Evolutionary conservation across 2,329 filamentous ascomycete species (phyloP).

Genomic region (Aspergillus sclerotialis): DNA sequence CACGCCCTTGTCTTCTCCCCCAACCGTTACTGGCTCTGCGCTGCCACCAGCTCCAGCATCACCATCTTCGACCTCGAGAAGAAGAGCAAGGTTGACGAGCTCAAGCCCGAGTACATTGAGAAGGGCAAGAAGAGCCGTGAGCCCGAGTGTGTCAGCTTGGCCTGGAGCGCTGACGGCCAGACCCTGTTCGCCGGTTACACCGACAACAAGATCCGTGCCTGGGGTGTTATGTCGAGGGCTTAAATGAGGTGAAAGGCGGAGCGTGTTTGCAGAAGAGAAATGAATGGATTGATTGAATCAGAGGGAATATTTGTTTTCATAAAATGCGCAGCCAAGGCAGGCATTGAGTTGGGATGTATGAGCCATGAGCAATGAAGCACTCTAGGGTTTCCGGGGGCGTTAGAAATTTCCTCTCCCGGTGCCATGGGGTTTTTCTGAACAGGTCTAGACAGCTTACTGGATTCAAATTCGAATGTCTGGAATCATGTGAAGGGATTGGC

Average conservation of each 20-base stretch:
- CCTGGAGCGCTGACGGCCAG: constrained; percentile 97
- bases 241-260: constrained; percentile 38
- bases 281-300: constrained; percentile 9
- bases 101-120: constrained; percentile 95
- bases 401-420: no score
- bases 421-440: constrained; percentile 20
- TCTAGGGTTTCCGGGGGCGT: constrained; percentile 16
- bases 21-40: constrained; percentile 99
- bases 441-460: constrained; percentile 26
- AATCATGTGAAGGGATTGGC: constrained; percentile 23
- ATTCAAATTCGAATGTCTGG: constrained; percentile 27
- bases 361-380: constrained; percentile 40
- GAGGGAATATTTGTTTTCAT: constrained; percentile 16
- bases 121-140: constrained; percentile 98
- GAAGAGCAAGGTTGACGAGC: constrained; percentile 99
- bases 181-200: constrained; percentile 99
- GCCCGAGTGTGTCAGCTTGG: constrained; percentile 94
- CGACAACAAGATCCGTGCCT: constrained; percentile 97
- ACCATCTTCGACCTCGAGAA: constrained; percentile 99
- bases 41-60: constrained; percentile 93
- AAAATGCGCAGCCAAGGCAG: constrained; percentile 30
- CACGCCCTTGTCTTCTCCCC: constrained; percentile 99
- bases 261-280: constrained; percentile 17
- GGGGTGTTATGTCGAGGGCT: constrained; percentile 94
- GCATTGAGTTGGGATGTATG: constrained; percentile 35